Evolutionary conservation across 179 eudicot species (phyloP), one percentile per base, ranked within the genome.

Genomic region (Drosera spatulata): DNA sequence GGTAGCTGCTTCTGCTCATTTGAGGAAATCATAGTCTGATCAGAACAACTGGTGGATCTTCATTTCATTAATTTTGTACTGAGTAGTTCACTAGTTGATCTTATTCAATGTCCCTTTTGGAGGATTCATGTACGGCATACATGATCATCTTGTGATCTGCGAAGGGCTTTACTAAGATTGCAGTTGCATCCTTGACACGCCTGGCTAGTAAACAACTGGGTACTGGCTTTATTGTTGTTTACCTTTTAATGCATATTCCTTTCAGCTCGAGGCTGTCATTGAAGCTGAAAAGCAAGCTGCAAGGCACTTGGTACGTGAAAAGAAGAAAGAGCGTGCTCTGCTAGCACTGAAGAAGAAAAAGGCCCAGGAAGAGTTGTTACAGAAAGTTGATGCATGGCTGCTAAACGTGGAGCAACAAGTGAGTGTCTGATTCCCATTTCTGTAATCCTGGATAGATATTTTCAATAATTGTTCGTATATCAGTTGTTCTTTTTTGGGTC

Each of bases 281-380:
- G 95, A 89, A 70, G 96, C 99, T 63, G 96, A 93, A 70, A 93
- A 82, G 76, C 95, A 93, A 75, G 96, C 99, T 55, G 96, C 99
- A 56, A 81, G 77, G 71, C 93, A 93, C 71, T 81, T 93, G 73
- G 78, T 93, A 56, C 93, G 86, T 56, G 95, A 93, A 65, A 93
- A 89, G 88, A 93, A 78, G 77, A 93, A 93, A 79, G 99, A 93
- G 6, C 82, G 96, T 71, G 99, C 96, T 69, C 77, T 93, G 71
- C 75, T 93, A 51, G 93, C 96, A 56, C 75, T 93, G 64, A 93
- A 84, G 78, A 93, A 93, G 78, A 93, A 93, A 73, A 93, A 80
- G 68, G 95, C 83, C 58, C 96, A 93, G 68, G 99, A 93, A 68
- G 59, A 61, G 51, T 72, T 93, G 66, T 71, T 93, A 67, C 89